Conservation (phyloP, 352 stramenopile genomes). For the Globisporangium takayamanum region DNA sequence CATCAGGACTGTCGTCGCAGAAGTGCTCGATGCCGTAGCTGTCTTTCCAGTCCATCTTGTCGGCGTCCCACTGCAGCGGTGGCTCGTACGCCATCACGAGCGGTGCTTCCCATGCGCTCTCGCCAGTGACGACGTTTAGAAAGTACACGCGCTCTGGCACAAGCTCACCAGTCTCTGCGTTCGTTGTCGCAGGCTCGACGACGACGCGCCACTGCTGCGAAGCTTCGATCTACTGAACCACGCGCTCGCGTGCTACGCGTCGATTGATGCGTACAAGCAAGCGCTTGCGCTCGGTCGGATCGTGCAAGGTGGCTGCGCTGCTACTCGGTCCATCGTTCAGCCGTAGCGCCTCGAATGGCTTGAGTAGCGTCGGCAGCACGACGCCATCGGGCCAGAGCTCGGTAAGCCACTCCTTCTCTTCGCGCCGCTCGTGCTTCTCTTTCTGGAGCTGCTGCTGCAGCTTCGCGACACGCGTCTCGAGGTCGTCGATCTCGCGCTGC, state of each 20-base stretch:
- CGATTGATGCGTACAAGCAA: slow-evolving; percentile 35
- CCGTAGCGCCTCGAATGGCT: slow-evolving; percentile 19
- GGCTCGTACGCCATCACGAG: slow-evolving; percentile 53
- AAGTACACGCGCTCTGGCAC: slow-evolving; percentile 38
- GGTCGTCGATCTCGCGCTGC: background rate
- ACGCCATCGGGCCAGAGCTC: slow-evolving; percentile 53
- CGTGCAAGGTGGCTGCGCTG: slow-evolving; percentile 8
- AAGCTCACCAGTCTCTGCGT: slow-evolving; percentile 4
- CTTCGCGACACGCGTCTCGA: slow-evolving; percentile 15
- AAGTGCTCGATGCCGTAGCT: slow-evolving; percentile 45
- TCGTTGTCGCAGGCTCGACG: slow-evolving; percentile 14
- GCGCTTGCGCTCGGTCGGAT: slow-evolving; percentile 18
- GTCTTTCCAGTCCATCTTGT: slow-evolving; percentile 52
- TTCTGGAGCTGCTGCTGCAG: slow-evolving; percentile 19
- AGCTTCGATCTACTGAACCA: slow-evolving; percentile 32
- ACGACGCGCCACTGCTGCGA: slow-evolving; percentile 49
- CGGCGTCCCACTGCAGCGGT: slow-evolving; percentile 42
- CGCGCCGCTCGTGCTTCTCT: slow-evolving; percentile 38
- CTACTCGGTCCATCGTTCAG: slow-evolving; percentile 5
- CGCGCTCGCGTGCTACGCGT: slow-evolving; percentile 29
- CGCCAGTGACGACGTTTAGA: slow-evolving; percentile 41
- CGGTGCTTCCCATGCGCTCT: slow-evolving; percentile 51
- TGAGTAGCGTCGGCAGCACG: slow-evolving; percentile 52
- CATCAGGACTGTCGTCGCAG: slow-evolving; percentile 12
- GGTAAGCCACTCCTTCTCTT: slow-evolving; percentile 62